Percentiles rank a stretch among this genome's conserved stretches.
These are phyloP conservation scores for Verticillium tricorpus DNA, from an alignment of 2,329 filamentous ascomycete species.

Conservation along the genomic window DNA sequence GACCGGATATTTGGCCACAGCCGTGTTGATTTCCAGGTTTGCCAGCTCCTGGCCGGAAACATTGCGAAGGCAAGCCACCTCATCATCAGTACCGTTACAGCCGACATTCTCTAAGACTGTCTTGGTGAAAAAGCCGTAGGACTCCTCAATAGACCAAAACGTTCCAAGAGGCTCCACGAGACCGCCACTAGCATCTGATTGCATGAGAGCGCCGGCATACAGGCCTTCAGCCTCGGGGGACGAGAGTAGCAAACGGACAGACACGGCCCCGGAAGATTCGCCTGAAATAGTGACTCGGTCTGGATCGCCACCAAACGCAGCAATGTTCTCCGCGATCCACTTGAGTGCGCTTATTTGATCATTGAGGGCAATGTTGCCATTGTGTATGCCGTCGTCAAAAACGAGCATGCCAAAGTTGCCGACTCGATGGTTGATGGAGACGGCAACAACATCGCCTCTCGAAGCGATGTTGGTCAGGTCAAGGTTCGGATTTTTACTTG, in stretches of 20 bases:
- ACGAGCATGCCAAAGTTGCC: conserved; percentile 55
- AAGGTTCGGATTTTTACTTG: conserved; percentile 36
- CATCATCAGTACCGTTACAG: conserved; percentile 43
- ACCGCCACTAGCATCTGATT: conserved; percentile 33
- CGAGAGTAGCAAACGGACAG: conserved; percentile 45
- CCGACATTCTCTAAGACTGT: conserved; percentile 46
- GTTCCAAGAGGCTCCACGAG: conserved; percentile 52
- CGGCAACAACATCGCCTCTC: conserved; percentile 45
- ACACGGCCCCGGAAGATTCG: conserved; percentile 47
- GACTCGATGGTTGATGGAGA: conserved; percentile 57
- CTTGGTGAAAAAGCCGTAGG: conserved; percentile 42
- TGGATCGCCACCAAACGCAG: conserved; percentile 52
- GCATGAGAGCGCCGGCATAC: conserved; percentile 40
- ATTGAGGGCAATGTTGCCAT: conserved; percentile 44
- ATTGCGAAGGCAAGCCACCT: conserved; percentile 48
- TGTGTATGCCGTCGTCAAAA: conserved; percentile 37
- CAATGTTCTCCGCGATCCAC: conserved; percentile 46
- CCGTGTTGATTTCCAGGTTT: conserved; percentile 23
- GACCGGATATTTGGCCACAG: conserved; percentile 43
- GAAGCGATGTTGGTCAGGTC: conserved; percentile 41
- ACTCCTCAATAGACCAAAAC: conserved; percentile 52
- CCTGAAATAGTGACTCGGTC: conserved; percentile 53
- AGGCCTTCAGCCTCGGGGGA: conserved; percentile 41
- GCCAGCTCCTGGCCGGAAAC: conserved; percentile 38
- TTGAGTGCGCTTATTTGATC: conserved; percentile 45